phyloP scores from a whole-genome alignment of 495 filamentous ascomycete genomes.

The Xylaria palmicola region DNA sequence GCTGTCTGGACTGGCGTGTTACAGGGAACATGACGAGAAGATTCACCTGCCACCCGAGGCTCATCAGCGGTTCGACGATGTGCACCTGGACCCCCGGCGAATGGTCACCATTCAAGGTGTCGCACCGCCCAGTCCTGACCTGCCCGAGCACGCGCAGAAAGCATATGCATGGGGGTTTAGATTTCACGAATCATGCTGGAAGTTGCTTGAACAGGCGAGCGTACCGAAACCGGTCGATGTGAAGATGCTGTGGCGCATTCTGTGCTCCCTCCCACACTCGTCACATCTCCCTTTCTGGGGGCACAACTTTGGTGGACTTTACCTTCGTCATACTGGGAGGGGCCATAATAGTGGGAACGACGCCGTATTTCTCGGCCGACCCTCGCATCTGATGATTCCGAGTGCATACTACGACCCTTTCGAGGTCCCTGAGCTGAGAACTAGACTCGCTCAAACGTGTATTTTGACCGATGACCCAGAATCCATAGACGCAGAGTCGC shows the following conservation, averaged over 20 bases:
- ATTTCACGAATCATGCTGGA: slow-evolving; percentile 19
- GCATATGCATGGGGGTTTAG: slow-evolving; percentile 10
- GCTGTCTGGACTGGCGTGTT: slow-evolving; percentile 6
- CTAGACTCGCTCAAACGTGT: neutral
- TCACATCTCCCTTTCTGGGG: slow-evolving; percentile 5
- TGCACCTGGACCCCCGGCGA: neutral
- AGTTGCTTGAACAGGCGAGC: slow-evolving; percentile 9
- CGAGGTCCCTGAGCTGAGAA: slow-evolving; percentile 11
- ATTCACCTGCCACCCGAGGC: neutral
- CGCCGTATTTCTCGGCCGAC: neutral
- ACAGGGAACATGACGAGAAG: neutral
- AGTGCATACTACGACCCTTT: slow-evolving; percentile 13
- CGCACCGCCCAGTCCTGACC: neutral
- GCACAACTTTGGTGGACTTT: slow-evolving; percentile 6
- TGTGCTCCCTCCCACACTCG: slow-evolving; percentile 10
- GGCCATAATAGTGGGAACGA: neutral
- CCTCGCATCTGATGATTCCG: slow-evolving; percentile 6
- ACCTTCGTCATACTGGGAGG: neutral
- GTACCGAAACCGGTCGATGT: slow-evolving; percentile 3
- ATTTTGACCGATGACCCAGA: neutral
- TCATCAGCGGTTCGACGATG: slow-evolving; percentile 10
- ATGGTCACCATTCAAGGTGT: slow-evolving; percentile 2
- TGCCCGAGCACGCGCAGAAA: neutral
- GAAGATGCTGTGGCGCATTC: slow-evolving; percentile 13
- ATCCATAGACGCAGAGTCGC: neutral